Evolutionary conservation across 257 asterid species (phyloP), one percentile per base, ranked within the genome.

Genomic region (Ehretia macrophylla): DNA sequence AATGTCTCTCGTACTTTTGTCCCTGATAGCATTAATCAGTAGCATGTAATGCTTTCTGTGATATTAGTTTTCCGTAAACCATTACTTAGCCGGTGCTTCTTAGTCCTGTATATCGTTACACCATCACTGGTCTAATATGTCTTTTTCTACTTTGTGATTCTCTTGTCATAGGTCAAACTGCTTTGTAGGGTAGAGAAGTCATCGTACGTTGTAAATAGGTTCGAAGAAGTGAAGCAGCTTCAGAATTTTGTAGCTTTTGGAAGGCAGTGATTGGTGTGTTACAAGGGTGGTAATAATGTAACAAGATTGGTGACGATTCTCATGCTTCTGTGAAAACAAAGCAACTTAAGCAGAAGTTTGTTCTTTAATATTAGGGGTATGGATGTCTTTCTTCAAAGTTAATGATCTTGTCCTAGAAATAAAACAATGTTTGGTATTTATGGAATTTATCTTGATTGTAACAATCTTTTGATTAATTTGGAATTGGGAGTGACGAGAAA

Each of bases 101-200:
- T n/a, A n/a, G n/a, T n/a, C 11, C 14, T 35, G 44, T 32, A n/a
- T 45, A 58, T 27, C 35, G 19, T 42, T 59, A 14, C 40, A 16
- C 8, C 4, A 47, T 8, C 1, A 27, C 27, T 20, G n/a, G 32
- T 58, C 58, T 50, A 27, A 27, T 21, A 39, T 58, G 8, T 27
- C 18, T 14, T 20, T 23, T 58, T 0, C 8, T 27, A n/a, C 21
- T 46, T 21, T 23, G n/a, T n/a, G n/a, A n/a, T n/a, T n/a, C n/a
- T 38, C 21, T 13, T 42, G 21, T 49, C 38, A 32, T 16, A 49
- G 64, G 69, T 8, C 55, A 59, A 38, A 19, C 22, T 19, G 65
- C 13, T 50, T 51, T 55, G 6, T 56, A 64, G 62, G 49, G 27
- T 32, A 46, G 68, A 62, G 56, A n/a, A n/a, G n/a, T n/a, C n/a